Percentiles rank a stretch among this genome's conserved stretches.
These are phyloP conservation scores for Cyclotella baltica DNA, from an alignment of 108 stramenopile genomes.

Conservation along the genomic window DNA sequence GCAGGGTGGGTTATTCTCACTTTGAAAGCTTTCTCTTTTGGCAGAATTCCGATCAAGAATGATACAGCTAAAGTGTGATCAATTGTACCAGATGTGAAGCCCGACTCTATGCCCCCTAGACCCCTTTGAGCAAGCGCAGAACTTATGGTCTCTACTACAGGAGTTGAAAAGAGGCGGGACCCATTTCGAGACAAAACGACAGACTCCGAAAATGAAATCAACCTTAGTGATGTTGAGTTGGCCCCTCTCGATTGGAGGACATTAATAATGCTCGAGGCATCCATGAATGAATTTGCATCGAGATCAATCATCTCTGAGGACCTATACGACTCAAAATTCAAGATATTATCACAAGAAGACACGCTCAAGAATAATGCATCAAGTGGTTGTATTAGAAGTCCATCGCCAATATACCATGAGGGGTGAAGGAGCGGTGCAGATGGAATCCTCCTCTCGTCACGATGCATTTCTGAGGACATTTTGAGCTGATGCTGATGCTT, in stretches of 20 bases:
- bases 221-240: conserved; percentile 64
- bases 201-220: conserved; percentile 52
- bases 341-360: conserved; percentile 59
- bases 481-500: conserved; percentile 18
- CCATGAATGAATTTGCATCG: conserved; percentile 6
- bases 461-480: background rate
- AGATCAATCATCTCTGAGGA: conserved; percentile 5
- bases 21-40: conserved; percentile 79
- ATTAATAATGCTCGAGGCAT: conserved; percentile 50
- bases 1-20: conserved; percentile 9
- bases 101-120: conserved; percentile 77
- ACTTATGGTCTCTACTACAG: conserved; percentile 20
- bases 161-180: conserved; percentile 6
- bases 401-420: conserved; percentile 88
- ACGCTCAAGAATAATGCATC: conserved; percentile 58
- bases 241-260: conserved; percentile 66
- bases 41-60: conserved; percentile 63
- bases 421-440: conserved; percentile 60
- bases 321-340: conserved; percentile 35
- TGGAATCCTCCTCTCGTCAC: conserved; percentile 19
- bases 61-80: conserved; percentile 77
- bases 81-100: conserved; percentile 73
- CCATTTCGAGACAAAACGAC: conserved; percentile 36
- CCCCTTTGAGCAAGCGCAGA: conserved; percentile 67
- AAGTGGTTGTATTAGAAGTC: conserved; percentile 75